Evolutionary conservation across 805 yeast genomes (phyloP), one percentile per base, ranked within the genome.

Genomic region (Candida chilensis): DNA sequence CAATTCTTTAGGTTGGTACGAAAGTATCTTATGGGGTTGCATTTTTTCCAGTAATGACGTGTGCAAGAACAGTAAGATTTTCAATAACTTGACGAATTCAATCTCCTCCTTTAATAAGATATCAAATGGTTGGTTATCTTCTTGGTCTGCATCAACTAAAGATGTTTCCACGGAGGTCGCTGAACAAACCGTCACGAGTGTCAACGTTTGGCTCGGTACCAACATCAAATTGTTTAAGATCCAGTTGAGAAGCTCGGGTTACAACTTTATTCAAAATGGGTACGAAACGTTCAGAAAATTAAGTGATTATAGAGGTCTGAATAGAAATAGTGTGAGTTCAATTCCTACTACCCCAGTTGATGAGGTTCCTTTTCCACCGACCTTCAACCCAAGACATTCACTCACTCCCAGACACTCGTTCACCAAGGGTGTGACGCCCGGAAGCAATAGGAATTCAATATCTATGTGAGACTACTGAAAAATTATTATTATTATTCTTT

Each of bases 1-100:
- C 31, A 45, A 64, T 16, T 74, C 84, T 0, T 54, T 82, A 16
- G 88, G 87, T 0, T 84, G 94, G 94, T 83, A 83, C 50, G 63
- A 68, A 24, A 67, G 81, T 4, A 56, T 80, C 7, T 42, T 83
- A 16, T 80, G 83, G 77, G 73, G 77, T 2, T 54, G 60, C 19
- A 64, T 80, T 0, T 80, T 64, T 40, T 39, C 47, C 31, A 36
- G 55, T 4, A 21, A 35, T 5, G 50, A 47, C 34, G 37, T 44
- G 16, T 48, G 54, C 6, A 48, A 41, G 9, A 47, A 47, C 29
- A 50, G 42, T 28, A 49, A 50, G 17, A 39, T 60, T 13, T 48
- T 59, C 38, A 48, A 48, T 26, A 60, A 27, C 18, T 17, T 63
- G 10, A 45, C 58, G 6, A 42, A 52, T 1, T 52, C 64, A 3